Evolutionary conservation across 140 eudicot genomes (phyloP).

Genomic region (Stevia rebaudiana): DNA sequence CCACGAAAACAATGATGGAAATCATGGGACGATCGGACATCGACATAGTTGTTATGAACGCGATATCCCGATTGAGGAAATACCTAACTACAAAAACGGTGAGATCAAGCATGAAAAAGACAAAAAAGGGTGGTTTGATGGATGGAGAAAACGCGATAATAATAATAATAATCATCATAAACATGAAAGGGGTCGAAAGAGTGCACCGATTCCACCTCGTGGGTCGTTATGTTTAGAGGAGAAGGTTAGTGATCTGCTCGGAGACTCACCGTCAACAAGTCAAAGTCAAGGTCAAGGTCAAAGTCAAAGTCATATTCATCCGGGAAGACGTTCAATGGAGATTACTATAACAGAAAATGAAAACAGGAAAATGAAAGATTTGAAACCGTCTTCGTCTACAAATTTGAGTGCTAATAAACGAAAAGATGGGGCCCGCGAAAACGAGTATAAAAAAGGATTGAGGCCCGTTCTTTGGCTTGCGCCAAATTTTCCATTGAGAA

Average conservation of each 20-base stretch:
- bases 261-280: constrained; percentile 52
- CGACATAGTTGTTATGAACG: constrained; percentile 82
- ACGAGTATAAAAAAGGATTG: constrained; percentile 88
- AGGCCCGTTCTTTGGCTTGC: constrained; percentile 94
- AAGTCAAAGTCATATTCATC: constrained; percentile 42
- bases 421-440: constrained; percentile 62
- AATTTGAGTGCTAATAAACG: constrained; percentile 42
- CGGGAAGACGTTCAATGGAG: constrained; percentile 81
- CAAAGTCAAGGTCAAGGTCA: constrained; percentile 17
- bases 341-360: constrained; percentile 51
- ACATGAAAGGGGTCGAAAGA: constrained; percentile 40
- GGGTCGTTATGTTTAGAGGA: constrained; percentile 64
- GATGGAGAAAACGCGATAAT: constrained; percentile 77
- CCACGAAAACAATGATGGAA: constrained; percentile 47
- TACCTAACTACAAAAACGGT: constrained; percentile 34
- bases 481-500: constrained; percentile 68
- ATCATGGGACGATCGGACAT: constrained; percentile 49
- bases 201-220: constrained; percentile 47
- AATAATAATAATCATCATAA: constrained; percentile 27
- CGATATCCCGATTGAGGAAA: constrained; percentile 64
- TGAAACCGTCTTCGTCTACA: constrained; percentile 45
- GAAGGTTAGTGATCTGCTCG: constrained; percentile 63
- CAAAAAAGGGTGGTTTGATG: constrained; percentile 85
- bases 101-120: constrained; percentile 62
- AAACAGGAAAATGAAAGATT: constrained; percentile 39